A percentile compares a stretch with the other conserved stretches of the same genome.
Evolutionary conservation across 768 basidiomycete genomes (phyloP).

Genomic region (Boletellus ananas): DNA sequence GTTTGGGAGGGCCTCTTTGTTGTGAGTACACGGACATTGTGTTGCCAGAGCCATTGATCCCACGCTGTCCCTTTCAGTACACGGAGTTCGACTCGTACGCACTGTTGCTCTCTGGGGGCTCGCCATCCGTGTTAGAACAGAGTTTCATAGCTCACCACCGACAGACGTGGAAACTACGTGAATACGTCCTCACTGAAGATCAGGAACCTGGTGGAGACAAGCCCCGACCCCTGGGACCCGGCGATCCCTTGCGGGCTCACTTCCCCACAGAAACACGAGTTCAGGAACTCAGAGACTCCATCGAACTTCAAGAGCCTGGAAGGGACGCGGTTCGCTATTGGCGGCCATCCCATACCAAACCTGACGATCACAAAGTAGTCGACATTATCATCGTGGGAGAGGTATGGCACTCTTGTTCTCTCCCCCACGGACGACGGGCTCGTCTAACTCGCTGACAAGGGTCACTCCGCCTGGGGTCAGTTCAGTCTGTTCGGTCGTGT

Average conservation of each 20-base stretch:
- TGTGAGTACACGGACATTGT: constrained; percentile 39
- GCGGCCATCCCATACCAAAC: constrained; percentile 23
- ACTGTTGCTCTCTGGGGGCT: constrained; percentile 63
- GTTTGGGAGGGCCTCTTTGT: constrained; percentile 80
- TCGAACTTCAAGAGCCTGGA: constrained; percentile 47
- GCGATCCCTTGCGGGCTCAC: constrained; percentile 60
- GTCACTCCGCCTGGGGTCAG: constrained; percentile 90
- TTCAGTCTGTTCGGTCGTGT: constrained; percentile 78
- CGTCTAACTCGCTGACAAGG: constrained; percentile 40
- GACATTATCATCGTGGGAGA: constrained; percentile 77
- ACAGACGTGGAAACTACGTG: constrained; percentile 86
- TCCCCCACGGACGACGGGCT: background rate
- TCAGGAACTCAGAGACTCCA: constrained; percentile 43
- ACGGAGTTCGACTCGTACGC: constrained; percentile 85
- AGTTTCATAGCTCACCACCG: constrained; percentile 78
- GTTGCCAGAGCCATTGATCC: background rate
- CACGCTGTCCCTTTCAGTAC: constrained; percentile 44
- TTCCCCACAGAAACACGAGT: constrained; percentile 53
- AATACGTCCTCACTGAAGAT: constrained; percentile 57
- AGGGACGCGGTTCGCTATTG: constrained; percentile 29
- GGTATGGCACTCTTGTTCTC: constrained; percentile 35
- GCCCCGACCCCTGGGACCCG: constrained; percentile 43
- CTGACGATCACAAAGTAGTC: constrained; percentile 26
- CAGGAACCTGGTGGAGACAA: constrained; percentile 10
- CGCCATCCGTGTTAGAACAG: constrained; percentile 63